These are phyloP conservation scores for Exophiala bonariae DNA, from an alignment of 2,329 filamentous ascomycete genomes.

Conservation along the genomic window DNA sequence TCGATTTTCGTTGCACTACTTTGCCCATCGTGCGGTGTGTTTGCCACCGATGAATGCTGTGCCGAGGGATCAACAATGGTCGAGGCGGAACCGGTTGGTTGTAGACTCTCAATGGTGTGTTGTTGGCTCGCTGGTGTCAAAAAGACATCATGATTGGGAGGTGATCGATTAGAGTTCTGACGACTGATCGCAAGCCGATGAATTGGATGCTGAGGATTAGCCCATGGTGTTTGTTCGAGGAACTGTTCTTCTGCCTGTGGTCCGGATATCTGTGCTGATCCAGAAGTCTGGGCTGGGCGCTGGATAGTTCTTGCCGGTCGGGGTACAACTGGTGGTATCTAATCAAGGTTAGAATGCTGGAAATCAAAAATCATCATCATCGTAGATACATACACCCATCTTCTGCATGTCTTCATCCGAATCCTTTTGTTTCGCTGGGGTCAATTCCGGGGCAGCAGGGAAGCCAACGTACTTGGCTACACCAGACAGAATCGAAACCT, in stretches of 20 bases:
- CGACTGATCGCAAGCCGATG: conserved; percentile 48
- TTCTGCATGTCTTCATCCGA: conserved; percentile 83
- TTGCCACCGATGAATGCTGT: conserved; percentile 43
- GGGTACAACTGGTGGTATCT: conserved; percentile 21
- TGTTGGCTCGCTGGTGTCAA: conserved; percentile 47
- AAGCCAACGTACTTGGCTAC: conserved; percentile 95
- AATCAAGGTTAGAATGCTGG: conserved; percentile 1
- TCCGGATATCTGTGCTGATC: conserved; percentile 35
- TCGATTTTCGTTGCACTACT: conserved; percentile 36
- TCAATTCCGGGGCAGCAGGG: conserved; percentile 86
- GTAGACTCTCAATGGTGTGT: conserved; percentile 42
- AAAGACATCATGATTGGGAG: conserved; percentile 34
- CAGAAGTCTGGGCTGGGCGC: conserved; percentile 32
- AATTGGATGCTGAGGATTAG: conserved; percentile 78
- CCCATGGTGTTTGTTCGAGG: conserved; percentile 87
- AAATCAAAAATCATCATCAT: conserved; percentile 2
- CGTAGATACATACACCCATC: conserved; percentile 72
- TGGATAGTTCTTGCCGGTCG: conserved; percentile 16
- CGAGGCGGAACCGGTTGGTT: conserved; percentile 46
- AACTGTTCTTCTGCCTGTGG: conserved; percentile 71
- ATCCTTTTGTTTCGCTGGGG: conserved; percentile 68
- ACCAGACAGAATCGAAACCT: conserved; percentile 87
- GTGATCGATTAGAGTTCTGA: conserved; percentile 36
- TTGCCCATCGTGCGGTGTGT: conserved; percentile 44
- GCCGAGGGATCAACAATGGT: conserved; percentile 46